Evolutionary conservation across 202 grass and related monocot genomes (phyloP), one percentile per base, ranked within the genome.

Genomic region (Miscanthus sacchariflorus): DNA sequence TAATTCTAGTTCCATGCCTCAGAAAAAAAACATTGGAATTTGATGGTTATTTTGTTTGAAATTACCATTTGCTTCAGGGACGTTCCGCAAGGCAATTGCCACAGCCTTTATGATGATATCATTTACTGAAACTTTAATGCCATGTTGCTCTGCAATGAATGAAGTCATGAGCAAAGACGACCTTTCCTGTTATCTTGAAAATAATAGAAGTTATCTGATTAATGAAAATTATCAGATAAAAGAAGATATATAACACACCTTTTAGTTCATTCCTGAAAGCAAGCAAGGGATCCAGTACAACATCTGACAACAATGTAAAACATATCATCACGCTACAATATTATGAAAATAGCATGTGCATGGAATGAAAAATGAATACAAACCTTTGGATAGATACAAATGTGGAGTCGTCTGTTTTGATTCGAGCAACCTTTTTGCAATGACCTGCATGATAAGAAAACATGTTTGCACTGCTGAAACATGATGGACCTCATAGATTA

Each of bases 31-130:
- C 35, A 52, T 21, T 65, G 18, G 69, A 68, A 67, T 77, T 88
- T 79, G 42, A 52, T 58, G 24, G 39, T 56, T 48, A 18, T 33
- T 63, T 40, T 49, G 56, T 33, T 54, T 25, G 77, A 35, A 75
- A 68, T 86, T 99, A 99, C 97, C 94, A 87, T 99, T 99, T 88
- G 94, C 96, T 90, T 90, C 91, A 85, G 96, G 94, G 54, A 96
- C 92, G 36, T 95, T 92, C 88, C 91, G 87, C 74, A 99, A 95
- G 77, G 96, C 94, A 91, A 99, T 85, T 81, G 97, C 94, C 77
- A 99, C 97, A 86, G 94, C 97, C 93, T 99, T 96, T 93, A 99
- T 93, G 78, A 99, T 80, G 59, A 99, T 93, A 76, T 99, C 96
- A 88, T 99, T 99, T 78, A 99, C 94, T 86, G 96, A 96, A 88